Evolutionary conservation across 768 basidiomycete species (phyloP).

Genomic region (Termitomyces sp.): DNA sequence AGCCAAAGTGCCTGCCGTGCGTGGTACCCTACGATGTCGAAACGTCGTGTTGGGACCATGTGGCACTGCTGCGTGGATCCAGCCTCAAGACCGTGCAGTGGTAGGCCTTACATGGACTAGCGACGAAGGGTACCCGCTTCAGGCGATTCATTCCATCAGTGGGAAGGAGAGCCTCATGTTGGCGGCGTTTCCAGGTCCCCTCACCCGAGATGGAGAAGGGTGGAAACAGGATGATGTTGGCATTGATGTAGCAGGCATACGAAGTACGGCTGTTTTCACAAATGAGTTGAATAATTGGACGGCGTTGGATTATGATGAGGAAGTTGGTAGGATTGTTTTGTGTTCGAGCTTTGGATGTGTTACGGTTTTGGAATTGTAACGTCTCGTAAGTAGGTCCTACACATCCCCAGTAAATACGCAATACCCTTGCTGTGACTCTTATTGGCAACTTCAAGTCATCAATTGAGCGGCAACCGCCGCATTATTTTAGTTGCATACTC

Average conservation of each 20-base stretch:
- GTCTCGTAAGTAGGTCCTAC: not conserved
- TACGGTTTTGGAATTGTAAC: conserved; percentile 35
- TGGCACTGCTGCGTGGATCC: conserved; percentile 64
- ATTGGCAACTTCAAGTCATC: too few species aligned
- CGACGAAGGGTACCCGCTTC: conserved; percentile 20
- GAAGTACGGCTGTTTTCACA: conserved; percentile 27
- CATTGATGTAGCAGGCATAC: not conserved
- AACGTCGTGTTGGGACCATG: conserved; percentile 49
- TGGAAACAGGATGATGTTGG: not conserved
- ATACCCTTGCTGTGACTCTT: not conserved
- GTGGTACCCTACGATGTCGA: conserved; percentile 53
- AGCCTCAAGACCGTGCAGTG: conserved; percentile 45
- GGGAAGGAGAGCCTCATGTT: conserved; percentile 37
- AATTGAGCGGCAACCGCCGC: not conserved
- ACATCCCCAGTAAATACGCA: not conserved
- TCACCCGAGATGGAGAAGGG: conserved; percentile 13
- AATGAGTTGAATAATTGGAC: conserved; percentile 46
- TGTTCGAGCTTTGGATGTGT: conserved; percentile 49
- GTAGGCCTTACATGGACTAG: conserved; percentile 31
- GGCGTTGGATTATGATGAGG: conserved; percentile 61
- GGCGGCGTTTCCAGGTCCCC: conserved; percentile 49
- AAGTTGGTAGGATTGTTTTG: conserved; percentile 47
- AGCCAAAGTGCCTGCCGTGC: conserved; percentile 34
- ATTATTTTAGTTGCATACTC: not conserved
- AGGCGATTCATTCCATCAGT: conserved; percentile 10